Base-by-base conservation (phyloP, 768 basidiomycete genomes). In the Harrya chromipes region DNA sequence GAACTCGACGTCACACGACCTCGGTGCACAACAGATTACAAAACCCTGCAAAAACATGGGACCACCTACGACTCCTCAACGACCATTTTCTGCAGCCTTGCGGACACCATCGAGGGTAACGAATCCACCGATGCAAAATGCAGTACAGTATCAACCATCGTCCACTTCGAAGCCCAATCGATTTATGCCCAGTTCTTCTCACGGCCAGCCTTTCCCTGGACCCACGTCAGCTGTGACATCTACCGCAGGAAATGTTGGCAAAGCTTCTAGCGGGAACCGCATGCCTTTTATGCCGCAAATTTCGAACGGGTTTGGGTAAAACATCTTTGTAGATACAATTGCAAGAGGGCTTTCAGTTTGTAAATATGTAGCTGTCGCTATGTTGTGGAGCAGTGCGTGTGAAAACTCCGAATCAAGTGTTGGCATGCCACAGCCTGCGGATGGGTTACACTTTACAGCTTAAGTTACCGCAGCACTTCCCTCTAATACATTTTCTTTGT, bases 51-150 rank as follows among this genome's bases (percentile, higher is more conserved):
- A 55, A 37, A 41, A 8, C 50, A 82, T 83, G 80, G 78, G 74
- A 17, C 81, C 81, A 5, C 81, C 80, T 1, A 72, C 76, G 12
- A 74, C 76, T 17, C 82, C 80, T 33, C 76, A 72, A 50, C 64
- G 59, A 40, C 59, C 63, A 31, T 56, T 59, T 50, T 67, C 57
- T 41, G 54, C 41, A 41, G 58, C 50, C 45, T 47, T 54, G 35
- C 60, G 50, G 55, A 70, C 53, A 44, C 69, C 56, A 19, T 64
- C 64, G 27, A 64, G 65, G 36, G 45, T 56, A 20, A 54, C 52
- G 33, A 34, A 40, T 5, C 57, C 56, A 24, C 54, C 54, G 33
- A 38, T 42, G 5, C 57, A 65, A 43, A 46, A 47, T 35, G 41
- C 56, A 38, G 51, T 40, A 6, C 46, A 4, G 10, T 7, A 36